Percentiles rank a stretch among this genome's conserved stretches.
phyloP scores from a whole-genome alignment of 2,329 filamentous ascomycete genomes.

The Fusarium kyushuense region DNA sequence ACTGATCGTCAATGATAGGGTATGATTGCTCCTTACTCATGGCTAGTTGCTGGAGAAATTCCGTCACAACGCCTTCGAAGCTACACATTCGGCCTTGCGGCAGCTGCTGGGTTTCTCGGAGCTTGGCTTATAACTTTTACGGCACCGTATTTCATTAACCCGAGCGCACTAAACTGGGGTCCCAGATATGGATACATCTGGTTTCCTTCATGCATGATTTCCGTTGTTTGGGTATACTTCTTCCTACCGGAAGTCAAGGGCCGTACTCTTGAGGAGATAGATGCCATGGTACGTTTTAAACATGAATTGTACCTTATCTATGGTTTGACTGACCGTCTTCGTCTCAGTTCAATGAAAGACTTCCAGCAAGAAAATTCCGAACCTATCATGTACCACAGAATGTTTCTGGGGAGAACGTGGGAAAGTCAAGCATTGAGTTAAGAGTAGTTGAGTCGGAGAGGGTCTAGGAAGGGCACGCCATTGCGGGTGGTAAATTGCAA shows the following conservation, averaged over 20 bases:
- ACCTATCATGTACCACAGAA: slow-evolving; percentile 7
- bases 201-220: slow-evolving; percentile 42
- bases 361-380: slow-evolving; percentile 37
- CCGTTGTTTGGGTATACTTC: slow-evolving; percentile 40
- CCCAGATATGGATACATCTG: slow-evolving; percentile 44
- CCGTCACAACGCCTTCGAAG: slow-evolving; percentile 44
- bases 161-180: slow-evolving; percentile 41
- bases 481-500: neutral
- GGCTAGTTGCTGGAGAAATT: slow-evolving; percentile 41
- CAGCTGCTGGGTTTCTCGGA: slow-evolving; percentile 35
- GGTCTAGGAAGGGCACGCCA: neutral
- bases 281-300: slow-evolving; percentile 31
- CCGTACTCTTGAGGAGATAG: slow-evolving; percentile 40
- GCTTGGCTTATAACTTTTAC: slow-evolving; percentile 45
- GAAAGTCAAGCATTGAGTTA: slow-evolving; percentile 28
- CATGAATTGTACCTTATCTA: rapidly evolving
- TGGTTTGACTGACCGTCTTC: neutral
- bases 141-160: slow-evolving; percentile 44
- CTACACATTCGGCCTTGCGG: slow-evolving; percentile 41
- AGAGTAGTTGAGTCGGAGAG: slow-evolving; percentile 28
- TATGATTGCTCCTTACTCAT: slow-evolving; percentile 44
- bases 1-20: slow-evolving; percentile 7
- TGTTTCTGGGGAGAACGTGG: neutral
- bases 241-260: slow-evolving; percentile 40
- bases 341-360: slow-evolving; percentile 27